A percentile compares a stretch with the other conserved stretches of the same genome.
phyloP scores from a whole-genome alignment of 768 basidiomycete species.

The Gyrodon lividus region DNA sequence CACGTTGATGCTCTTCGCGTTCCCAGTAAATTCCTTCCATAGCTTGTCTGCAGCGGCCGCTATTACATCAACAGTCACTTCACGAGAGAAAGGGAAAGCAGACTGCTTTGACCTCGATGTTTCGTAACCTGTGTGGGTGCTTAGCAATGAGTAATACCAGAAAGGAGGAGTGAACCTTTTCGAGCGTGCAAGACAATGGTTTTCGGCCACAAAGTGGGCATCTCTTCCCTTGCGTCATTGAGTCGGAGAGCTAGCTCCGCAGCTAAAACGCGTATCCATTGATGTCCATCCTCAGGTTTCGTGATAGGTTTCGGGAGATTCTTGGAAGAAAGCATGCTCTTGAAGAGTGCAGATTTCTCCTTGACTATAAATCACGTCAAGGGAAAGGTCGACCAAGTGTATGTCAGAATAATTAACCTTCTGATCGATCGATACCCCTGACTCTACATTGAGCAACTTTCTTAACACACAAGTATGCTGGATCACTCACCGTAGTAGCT shows the following conservation, averaged over 20 bases:
- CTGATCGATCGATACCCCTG: constrained; percentile 84
- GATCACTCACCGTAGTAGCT: constrained; percentile 70
- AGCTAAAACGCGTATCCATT: constrained; percentile 90
- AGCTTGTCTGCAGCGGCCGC: constrained; percentile 73
- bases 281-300: constrained; percentile 70
- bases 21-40: constrained; percentile 84
- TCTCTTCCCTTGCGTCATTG: constrained; percentile 71
- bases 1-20: constrained; percentile 54
- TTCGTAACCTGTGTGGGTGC: constrained; percentile 55
- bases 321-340: constrained; percentile 97
- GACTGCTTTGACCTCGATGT: constrained; percentile 76
- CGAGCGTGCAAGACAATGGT: constrained; percentile 78
- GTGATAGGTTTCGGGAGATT: constrained; percentile 82
- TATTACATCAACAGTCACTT: constrained; percentile 75
- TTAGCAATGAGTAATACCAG: neutral
- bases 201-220: constrained; percentile 88
- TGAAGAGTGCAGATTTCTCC: constrained; percentile 74
- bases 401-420: constrained; percentile 52
- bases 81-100: constrained; percentile 79
- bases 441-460: neutral
- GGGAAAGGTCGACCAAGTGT: neutral
- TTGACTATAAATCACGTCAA: constrained; percentile 57
- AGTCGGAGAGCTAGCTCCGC: constrained; percentile 87
- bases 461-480: neutral
- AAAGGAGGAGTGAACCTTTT: constrained; percentile 48